Conservation (phyloP, 345 rosid species). For the Adansonia digitata region DNA sequence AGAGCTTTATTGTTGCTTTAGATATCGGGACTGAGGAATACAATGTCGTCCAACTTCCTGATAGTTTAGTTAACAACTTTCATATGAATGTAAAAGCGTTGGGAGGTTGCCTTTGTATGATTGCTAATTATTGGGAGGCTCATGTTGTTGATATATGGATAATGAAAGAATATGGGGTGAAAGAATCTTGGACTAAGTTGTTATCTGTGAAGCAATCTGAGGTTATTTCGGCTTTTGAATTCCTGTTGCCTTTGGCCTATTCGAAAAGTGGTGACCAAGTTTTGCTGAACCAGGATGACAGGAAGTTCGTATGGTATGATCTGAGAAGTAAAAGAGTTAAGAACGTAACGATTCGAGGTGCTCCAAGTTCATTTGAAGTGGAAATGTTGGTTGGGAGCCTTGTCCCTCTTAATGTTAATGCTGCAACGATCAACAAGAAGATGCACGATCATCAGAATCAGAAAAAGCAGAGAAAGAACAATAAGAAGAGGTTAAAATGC, state of each 20-base stretch:
- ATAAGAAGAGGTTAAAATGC: background rate
- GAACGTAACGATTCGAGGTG: background rate
- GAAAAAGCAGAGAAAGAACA: background rate
- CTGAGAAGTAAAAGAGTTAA: background rate
- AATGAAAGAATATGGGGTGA: slow-evolving; percentile 6
- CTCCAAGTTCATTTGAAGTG: background rate
- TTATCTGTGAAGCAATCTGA: background rate
- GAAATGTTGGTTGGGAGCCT: background rate
- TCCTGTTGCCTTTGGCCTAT: background rate
- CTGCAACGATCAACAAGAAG: background rate
- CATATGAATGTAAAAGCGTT: slow-evolving; percentile 28
- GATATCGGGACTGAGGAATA: background rate
- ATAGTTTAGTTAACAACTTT: background rate
- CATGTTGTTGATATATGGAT: slow-evolving; percentile 4
- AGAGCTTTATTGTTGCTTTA: slow-evolving; percentile 10
- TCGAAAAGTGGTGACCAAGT: background rate
- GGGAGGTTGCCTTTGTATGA: slow-evolving; percentile 25
- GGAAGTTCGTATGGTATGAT: background rate
- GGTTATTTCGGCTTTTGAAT: background rate
- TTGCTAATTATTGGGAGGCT: slow-evolving; percentile 1
- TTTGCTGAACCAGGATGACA: background rate
- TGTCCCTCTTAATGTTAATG: background rate
- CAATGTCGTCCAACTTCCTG: slow-evolving; percentile 23
- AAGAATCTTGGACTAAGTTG: slow-evolving; percentile 5
- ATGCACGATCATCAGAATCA: background rate